These are phyloP conservation scores for Termitomyces sp. DNA, from an alignment of 768 basidiomycete species.

Conservation along the genomic window DNA sequence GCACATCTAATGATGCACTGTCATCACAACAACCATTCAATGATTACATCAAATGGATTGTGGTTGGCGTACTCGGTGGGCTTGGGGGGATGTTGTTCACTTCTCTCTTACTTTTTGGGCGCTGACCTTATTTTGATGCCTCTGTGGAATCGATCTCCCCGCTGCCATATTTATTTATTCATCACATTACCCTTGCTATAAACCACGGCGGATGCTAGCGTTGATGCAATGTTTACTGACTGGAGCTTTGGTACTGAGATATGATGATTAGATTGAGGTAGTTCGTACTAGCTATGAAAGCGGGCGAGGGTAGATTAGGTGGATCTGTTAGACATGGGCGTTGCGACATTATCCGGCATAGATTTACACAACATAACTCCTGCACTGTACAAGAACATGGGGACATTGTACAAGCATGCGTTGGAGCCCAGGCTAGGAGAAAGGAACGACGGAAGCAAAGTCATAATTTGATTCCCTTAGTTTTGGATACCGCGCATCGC, in stretches of 20 bases:
- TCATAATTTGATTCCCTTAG: too few species aligned
- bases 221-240: neutral
- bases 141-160: neutral
- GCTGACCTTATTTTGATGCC: neutral
- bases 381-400: too few species aligned
- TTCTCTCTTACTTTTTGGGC: neutral
- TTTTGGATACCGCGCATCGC: too few species aligned
- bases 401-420: too few species aligned
- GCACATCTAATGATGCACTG: neutral
- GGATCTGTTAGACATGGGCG: too few species aligned
- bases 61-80: conserved; percentile 17
- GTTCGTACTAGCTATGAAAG: too few species aligned
- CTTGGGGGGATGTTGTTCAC: neutral
- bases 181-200: neutral
- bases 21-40: neutral
- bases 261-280: neutral
- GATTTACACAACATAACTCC: too few species aligned
- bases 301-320: too few species aligned
- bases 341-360: too few species aligned
- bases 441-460: too few species aligned
- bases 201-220: neutral
- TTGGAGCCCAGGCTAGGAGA: too few species aligned
- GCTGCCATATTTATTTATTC: neutral
- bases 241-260: neutral
- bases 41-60: neutral